Percentiles rank a stretch among this genome's conserved stretches.
Evolutionary conservation across 169 alveolate genomes (phyloP).

Genomic region (Eimeria tenella): DNA sequence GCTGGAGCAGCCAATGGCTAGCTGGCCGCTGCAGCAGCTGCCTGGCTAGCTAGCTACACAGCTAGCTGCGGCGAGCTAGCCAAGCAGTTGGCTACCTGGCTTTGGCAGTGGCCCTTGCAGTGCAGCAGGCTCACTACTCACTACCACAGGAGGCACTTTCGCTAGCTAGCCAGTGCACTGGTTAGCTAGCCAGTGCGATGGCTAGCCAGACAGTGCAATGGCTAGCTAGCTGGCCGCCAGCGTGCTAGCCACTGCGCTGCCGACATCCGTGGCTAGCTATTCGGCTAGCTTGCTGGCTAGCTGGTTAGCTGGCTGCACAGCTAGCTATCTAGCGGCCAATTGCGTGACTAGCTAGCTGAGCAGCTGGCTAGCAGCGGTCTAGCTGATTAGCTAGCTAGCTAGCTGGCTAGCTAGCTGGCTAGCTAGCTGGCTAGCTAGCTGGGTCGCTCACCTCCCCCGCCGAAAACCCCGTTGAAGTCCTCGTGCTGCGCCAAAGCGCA

Average conservation of each 20-base stretch:
- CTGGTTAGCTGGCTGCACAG: background rate
- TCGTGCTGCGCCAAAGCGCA: constrained; percentile 31
- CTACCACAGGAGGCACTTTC: no score
- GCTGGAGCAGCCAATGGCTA: background rate
- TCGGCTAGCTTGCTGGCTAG: background rate
- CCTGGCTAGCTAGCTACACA: background rate
- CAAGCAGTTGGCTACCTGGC: background rate
- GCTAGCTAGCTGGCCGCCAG: background rate
- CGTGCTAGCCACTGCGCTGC: background rate
- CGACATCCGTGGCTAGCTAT: background rate
- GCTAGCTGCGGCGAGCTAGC: background rate
- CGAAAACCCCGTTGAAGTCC: constrained; percentile 33
- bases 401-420: background rate
- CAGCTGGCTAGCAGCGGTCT: background rate
- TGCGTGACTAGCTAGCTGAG: background rate
- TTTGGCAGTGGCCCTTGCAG: background rate
- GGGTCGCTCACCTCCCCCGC: constrained; percentile 3
- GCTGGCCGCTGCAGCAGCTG: background rate
- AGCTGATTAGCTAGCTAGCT: background rate
- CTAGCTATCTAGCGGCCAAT: no score
- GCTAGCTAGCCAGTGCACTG: background rate
- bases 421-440: background rate
- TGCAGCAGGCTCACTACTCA: no score
- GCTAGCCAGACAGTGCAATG: background rate
- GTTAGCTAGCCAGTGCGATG: background rate